Evolutionary conservation across 768 basidiomycete genomes (phyloP), one percentile per base, ranked within the genome.

Genomic region (Russula ochroleuca): DNA sequence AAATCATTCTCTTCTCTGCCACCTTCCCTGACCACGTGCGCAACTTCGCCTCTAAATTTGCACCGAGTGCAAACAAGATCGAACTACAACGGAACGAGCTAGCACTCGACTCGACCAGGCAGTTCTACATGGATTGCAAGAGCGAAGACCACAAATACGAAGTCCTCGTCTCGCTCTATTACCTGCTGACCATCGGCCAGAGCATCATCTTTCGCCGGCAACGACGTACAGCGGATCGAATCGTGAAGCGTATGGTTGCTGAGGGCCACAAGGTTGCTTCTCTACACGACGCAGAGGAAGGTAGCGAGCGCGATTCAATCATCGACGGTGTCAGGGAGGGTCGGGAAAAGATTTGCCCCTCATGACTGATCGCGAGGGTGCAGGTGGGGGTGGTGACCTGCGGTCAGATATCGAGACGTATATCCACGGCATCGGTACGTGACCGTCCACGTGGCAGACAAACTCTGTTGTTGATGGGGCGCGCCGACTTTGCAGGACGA

Each of bases 201-300:
- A 95, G 92, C 74, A 99, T 99, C 74, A 98, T 99, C 69, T 99
- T 99, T 78, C 95, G 94, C 75, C 87, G 92, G 92, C 86, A 89
- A 73, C 90, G 93, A 65, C 87, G 89, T 72, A 94, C 93, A 0
- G 95, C 97, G 19, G 97, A 99, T 76, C 82, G 86, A 62, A 95
- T 99, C 64, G 88, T 94, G 2, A 79, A 85, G 55, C 85, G 94
- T 5, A 98, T 99, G 92, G 86, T 83, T 6, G 82, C 82, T 0
- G 94, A 98, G 73, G 96, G 96, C 0, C 97, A 99, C 76, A 92
- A 94, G 74, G 97, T 99, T 25, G 90, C 93, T 5, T 95, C 96
- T 0, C 80, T 98, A 40, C 97, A 98, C 71, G 97, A 97, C 37
- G 89, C 92, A 25, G 97, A 97, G 76, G 90, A 95, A 69, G 87